These are phyloP conservation scores for Lactuca saligna DNA, from an alignment of 129 eudicot genomes.

Conservation along the genomic window DNA sequence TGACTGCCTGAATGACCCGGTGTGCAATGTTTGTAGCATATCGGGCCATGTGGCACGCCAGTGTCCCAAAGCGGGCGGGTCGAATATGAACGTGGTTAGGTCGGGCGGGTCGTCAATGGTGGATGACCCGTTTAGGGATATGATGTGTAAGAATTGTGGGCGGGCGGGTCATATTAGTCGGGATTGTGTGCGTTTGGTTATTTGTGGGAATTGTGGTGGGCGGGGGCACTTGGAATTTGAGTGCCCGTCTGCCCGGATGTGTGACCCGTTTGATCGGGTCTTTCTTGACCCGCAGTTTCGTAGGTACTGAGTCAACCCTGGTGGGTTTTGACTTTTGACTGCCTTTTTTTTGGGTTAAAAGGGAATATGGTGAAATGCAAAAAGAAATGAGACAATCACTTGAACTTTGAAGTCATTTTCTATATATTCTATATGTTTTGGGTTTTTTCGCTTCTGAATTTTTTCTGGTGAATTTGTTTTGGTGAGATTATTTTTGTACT, in stretches of 20 bases:
- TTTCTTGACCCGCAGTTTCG: constrained; percentile 32
- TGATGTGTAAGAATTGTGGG: constrained; percentile 60
- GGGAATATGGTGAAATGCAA: not conserved
- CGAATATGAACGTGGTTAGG: not conserved
- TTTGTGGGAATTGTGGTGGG: constrained; percentile 69
- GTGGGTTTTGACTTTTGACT: not conserved
- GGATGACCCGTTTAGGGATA: constrained; percentile 59
- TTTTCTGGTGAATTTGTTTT: not conserved
- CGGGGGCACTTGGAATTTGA: constrained; percentile 60
- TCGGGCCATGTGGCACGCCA: constrained; percentile 62
- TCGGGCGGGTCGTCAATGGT: constrained; percentile 27
- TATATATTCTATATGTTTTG: not conserved
- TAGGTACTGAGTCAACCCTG: constrained; percentile 22
- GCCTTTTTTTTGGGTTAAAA: no score
- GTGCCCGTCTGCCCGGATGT: constrained; percentile 61
- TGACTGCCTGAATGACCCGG: constrained; percentile 53
- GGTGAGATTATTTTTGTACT: no score
- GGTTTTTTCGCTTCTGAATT: not conserved
- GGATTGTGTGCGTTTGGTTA: constrained; percentile 53
- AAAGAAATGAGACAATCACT: not conserved
- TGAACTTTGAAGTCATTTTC: not conserved
- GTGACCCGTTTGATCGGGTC: constrained; percentile 29
- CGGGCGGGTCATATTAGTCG: constrained; percentile 65
- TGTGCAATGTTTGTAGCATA: constrained; percentile 60
- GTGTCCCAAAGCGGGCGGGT: constrained; percentile 45